A percentile compares a stretch with the other conserved stretches of the same genome.
These are phyloP conservation scores for Cajanus cajan DNA, from an alignment of 306 rosid species.

Conservation along the genomic window DNA sequence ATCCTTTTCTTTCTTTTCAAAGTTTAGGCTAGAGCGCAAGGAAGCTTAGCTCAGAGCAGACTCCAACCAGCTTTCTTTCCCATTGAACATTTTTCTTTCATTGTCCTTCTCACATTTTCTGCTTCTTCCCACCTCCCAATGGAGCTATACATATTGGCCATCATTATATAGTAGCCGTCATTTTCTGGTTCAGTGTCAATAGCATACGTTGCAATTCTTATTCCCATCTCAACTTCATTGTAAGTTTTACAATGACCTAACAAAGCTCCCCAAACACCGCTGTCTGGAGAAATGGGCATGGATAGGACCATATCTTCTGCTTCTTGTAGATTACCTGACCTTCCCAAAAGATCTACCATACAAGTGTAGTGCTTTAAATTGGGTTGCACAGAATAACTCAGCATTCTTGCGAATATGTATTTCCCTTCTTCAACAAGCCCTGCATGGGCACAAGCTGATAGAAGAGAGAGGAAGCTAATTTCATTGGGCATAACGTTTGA, in stretches of 20 bases:
- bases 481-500: neutral
- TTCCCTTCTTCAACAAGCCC: slow-evolving; percentile 1
- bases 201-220: neutral
- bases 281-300: neutral
- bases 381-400: neutral
- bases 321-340: neutral
- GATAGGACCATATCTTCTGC: neutral
- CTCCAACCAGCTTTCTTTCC: slow-evolving; percentile 1
- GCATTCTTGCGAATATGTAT: neutral
- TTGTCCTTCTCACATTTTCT: neutral
- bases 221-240: neutral
- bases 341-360: slow-evolving; percentile 14
- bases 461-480: slow-evolving; percentile 11
- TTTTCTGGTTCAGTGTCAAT: slow-evolving; percentile 2
- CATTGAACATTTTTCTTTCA: neutral
- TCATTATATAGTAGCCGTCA: neutral
- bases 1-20: neutral
- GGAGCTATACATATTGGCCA: slow-evolving; percentile 7
- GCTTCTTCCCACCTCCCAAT: slow-evolving; percentile 14
- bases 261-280: slow-evolving; percentile 10
- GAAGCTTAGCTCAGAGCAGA: neutral
- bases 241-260: slow-evolving; percentile 1
- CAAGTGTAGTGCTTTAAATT: slow-evolving; percentile 8
- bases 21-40: neutral
- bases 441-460: slow-evolving; percentile 6